Conservation (phyloP, 129 eudicot species). For the Chrysanthemum makinoi region DNA sequence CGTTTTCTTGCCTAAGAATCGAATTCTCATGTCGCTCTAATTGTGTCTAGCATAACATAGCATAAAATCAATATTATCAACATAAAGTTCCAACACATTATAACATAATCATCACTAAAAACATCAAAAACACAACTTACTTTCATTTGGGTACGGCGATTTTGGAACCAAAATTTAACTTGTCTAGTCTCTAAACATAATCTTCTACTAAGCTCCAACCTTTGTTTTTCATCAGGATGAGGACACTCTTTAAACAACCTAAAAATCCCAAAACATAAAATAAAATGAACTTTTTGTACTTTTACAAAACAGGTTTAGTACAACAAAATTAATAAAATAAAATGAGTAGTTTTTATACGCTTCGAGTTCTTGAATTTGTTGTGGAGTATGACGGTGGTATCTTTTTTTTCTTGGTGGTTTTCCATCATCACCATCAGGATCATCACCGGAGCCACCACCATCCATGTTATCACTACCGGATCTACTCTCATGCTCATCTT, state of each 20-base stretch:
- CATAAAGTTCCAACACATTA: conserved; percentile 5
- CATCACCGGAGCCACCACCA: too few relatives aligned
- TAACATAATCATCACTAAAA: neutral
- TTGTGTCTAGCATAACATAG: conserved; percentile 55
- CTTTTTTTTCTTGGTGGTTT: too few relatives aligned
- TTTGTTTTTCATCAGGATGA: conserved; percentile 98
- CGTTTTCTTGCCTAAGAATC: conserved; percentile 87
- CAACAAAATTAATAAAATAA: too few relatives aligned
- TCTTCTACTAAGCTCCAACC: conserved; percentile 86
- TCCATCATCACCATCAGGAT: too few relatives aligned
- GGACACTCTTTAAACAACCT: conserved; percentile 59
- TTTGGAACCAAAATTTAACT: conserved; percentile 98
- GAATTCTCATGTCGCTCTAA: conserved; percentile 94
- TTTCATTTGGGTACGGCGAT: conserved; percentile 98
- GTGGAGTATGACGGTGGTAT: too few relatives aligned
- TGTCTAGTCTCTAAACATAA: conserved; percentile 81
- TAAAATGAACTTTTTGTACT: too few relatives aligned
- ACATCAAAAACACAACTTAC: conserved; percentile 31
- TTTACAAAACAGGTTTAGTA: too few relatives aligned
- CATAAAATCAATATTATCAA: neutral
- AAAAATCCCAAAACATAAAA: too few relatives aligned
- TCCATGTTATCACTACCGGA: too few relatives aligned
- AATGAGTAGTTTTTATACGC: too few relatives aligned
- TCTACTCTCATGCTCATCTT: too few relatives aligned
- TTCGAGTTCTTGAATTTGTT: too few relatives aligned